Evolutionary conservation across 2,329 filamentous ascomycete genomes (phyloP).

Genomic region (Trichoderma sp.): DNA sequence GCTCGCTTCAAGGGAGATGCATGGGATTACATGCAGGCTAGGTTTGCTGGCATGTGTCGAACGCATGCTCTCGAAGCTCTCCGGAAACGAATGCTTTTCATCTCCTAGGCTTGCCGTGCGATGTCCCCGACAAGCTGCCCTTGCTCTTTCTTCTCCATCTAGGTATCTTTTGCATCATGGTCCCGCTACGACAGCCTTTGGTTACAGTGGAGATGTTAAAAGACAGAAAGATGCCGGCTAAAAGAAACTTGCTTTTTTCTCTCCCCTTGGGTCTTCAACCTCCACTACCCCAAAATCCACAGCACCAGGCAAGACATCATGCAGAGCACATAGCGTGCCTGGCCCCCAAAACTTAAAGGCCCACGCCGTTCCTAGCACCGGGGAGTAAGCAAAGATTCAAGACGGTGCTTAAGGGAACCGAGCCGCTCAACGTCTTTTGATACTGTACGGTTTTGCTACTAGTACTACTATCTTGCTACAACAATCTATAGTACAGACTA

Average conservation of each 20-base stretch:
- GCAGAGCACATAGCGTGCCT: not conserved
- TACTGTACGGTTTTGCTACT: not conserved
- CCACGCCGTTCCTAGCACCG: not conserved
- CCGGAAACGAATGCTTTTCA: not conserved
- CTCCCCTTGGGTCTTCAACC: not conserved
- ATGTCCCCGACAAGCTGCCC: not conserved
- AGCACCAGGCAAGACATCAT: not conserved
- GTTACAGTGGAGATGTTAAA: not conserved
- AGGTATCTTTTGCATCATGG: not conserved
- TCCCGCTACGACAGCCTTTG: not conserved
- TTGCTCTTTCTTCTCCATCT: not conserved
- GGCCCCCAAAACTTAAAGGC: not conserved
- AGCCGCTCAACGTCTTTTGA: not conserved
- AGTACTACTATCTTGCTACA: too few relatives aligned
- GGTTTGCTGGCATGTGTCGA: not conserved
- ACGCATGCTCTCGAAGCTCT: not conserved
- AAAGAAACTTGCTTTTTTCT: not conserved
- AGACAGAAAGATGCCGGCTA: not conserved
- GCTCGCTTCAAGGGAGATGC: not conserved
- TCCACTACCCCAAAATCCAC: not conserved
- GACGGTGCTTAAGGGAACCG: not conserved
- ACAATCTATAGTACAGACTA: not conserved
- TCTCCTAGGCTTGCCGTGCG: not conserved
- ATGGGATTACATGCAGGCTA: not conserved
- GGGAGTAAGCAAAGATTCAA: not conserved